Evolutionary conservation across 2,329 filamentous ascomycete genomes (phyloP), one percentile per base, ranked within the genome.

Genomic region (Hymenoscyphus occultus): DNA sequence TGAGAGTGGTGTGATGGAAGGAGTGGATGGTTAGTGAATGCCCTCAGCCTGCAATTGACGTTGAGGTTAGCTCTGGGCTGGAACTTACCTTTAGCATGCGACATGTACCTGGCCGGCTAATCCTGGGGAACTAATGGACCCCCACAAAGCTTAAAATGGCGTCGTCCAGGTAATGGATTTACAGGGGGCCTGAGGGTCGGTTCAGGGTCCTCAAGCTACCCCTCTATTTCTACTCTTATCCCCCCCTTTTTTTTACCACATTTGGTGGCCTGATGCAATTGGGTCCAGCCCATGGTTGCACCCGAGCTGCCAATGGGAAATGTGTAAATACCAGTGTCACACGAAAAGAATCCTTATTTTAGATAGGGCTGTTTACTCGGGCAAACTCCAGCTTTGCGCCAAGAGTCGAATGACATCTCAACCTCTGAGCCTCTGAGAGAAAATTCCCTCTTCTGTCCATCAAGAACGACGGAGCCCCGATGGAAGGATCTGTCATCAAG

Each of bases 321-420:
- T 35, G 35, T 35, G 5, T 35, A 7, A 35, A 35, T 35, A 35
- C 35, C 45, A 48, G 19, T 48, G 45, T 48, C 45, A 22, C 45
- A 48, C 45, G 6, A 48, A 22, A 22, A 48, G 45, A 19, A 48
- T 48, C 19, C 45, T 48, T 48, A 48, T 48, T 48, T 48, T 48
- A 48, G 45, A 48, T 48, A 39, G 19, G 45, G 45, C 45, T 48
- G 19, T 22, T 19, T 19, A 48, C n/a, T n/a, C 28, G n/a, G 39
- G 19, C 28, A 45, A 39, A 59, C 61, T 63, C 61, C 56, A 59
- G 61, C 56, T 59, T 63, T 51, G 22, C 12, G 61, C 56, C 61
- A 59, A 63, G 39, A 39, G 28, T 40, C 9, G 40, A 14, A 59
- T 19, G 12, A 39, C 57, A 22, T 40, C 57, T 39, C 9, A 39